Conservation (phyloP, 2,329 filamentous ascomycete species). For the Albifimbria verrucaria region DNA sequence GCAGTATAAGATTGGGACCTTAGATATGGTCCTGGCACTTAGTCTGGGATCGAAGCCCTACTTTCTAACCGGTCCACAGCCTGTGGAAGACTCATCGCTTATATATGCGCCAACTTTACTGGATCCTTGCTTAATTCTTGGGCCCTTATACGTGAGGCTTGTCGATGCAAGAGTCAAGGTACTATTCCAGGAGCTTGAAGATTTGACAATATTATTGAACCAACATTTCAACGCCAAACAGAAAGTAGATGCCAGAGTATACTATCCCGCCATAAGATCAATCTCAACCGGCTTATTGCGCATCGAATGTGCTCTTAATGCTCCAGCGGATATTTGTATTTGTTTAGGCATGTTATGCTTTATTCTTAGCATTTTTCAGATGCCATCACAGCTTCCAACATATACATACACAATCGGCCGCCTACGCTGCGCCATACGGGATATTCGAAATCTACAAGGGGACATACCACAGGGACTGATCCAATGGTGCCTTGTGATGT, state of each 20-base stretch:
- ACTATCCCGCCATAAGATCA: background rate
- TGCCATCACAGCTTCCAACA: background rate
- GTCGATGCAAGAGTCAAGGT: background rate
- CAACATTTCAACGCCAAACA: background rate
- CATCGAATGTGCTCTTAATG: background rate
- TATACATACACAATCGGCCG: background rate
- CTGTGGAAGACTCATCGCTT: background rate
- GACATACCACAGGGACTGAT: background rate
- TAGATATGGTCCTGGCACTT: background rate
- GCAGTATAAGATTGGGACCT: background rate
- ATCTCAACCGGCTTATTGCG: background rate
- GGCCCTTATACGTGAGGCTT: too few relatives aligned
- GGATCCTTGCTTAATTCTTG: too few relatives aligned
- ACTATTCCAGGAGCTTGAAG: background rate
- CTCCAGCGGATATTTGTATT: background rate
- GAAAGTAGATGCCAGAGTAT: background rate
- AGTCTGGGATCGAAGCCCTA: background rate
- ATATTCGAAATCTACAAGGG: background rate
- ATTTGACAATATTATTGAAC: background rate
- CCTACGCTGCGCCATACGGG: background rate
- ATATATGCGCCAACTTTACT: too few relatives aligned
- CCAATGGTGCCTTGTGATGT: background rate
- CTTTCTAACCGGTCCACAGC: background rate
- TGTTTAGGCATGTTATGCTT: background rate
- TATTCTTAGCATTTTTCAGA: background rate